Percentiles rank a stretch among this genome's conserved stretches.
phyloP scores from a whole-genome alignment of 1,139 yeast genomes.

The Magnusiomyces ingens region DNA sequence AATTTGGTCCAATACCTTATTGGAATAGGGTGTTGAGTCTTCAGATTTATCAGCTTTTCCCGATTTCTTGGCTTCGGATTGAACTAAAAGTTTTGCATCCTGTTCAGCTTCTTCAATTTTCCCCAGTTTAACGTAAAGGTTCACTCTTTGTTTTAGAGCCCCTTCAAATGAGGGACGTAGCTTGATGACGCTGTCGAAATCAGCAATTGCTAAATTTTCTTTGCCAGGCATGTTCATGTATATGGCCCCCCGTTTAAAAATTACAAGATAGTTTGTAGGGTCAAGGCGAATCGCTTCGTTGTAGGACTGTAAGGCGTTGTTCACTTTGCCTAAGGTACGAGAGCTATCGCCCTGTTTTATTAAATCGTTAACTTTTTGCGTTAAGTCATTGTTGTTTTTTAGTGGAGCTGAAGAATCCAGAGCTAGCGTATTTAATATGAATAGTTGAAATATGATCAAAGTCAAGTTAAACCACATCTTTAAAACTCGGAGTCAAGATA shows the following conservation, averaged over 20 bases:
- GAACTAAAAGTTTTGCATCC: constrained; percentile 19
- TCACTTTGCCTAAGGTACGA: constrained; percentile 8
- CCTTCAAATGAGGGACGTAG: constrained; percentile 33
- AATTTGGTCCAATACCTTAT: not conserved
- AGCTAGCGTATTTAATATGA: not conserved
- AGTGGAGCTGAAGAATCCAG: not conserved
- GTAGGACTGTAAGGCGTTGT: constrained; percentile 54
- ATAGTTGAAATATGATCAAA: not conserved
- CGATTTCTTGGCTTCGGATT: constrained; percentile 17
- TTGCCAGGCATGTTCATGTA: constrained; percentile 31
- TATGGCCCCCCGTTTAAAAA: constrained; percentile 36
- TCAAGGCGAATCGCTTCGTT: constrained; percentile 28
- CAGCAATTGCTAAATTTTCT: constrained; percentile 33
- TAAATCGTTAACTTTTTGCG: constrained; percentile 1
- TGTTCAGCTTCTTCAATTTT: constrained; percentile 26
- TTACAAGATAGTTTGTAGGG: constrained; percentile 31
- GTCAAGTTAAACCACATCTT: not conserved
- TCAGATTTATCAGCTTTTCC: constrained; percentile 15
- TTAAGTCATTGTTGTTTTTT: not conserved
- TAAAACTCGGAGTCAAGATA: not conserved
- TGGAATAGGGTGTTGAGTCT: constrained; percentile 5
- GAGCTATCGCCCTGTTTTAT: constrained; percentile 11
- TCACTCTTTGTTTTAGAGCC: constrained; percentile 33
- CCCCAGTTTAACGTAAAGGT: constrained; percentile 32
- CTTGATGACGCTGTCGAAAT: constrained; percentile 31